Evolutionary conservation across 2,329 filamentous ascomycete genomes (phyloP).

Genomic region (Fusarium albidum): DNA sequence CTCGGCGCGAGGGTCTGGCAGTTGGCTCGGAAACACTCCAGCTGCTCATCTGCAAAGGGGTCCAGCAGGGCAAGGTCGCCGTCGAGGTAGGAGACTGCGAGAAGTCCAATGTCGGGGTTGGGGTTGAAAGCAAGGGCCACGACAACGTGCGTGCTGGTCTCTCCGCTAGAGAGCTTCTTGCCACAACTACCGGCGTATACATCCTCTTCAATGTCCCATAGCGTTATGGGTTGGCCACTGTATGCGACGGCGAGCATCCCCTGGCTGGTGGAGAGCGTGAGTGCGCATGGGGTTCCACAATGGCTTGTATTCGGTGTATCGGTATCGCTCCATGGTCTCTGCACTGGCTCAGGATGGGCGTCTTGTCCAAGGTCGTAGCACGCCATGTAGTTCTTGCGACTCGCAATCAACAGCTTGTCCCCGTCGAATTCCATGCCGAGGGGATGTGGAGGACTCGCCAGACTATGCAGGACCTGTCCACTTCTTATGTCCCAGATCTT

Average conservation of each 20-base stretch:
- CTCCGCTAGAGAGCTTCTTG: constrained; percentile 42
- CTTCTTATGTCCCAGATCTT: constrained; percentile 44
- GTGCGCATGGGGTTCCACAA: constrained; percentile 29
- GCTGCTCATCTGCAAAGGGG: constrained; percentile 35
- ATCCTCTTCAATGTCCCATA: constrained; percentile 47
- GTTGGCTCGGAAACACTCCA: constrained; percentile 39
- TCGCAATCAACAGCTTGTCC: constrained; percentile 40
- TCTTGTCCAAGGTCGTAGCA: constrained; percentile 40
- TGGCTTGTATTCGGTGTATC: constrained; percentile 16
- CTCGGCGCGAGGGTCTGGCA: constrained; percentile 44
- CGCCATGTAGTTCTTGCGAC: constrained; percentile 37
- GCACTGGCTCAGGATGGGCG: constrained; percentile 10
- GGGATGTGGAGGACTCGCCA: constrained; percentile 34
- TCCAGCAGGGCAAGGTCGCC: constrained; percentile 45
- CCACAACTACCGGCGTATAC: constrained; percentile 44
- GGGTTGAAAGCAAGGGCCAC: constrained; percentile 46
- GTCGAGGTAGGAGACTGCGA: constrained; percentile 44
- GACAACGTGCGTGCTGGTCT: constrained; percentile 42
- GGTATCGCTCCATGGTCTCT: constrained; percentile 36
- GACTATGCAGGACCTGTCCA: constrained; percentile 37
- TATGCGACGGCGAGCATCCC: constrained; percentile 46
- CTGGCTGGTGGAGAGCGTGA: constrained; percentile 41
- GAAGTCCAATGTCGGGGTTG: constrained; percentile 40
- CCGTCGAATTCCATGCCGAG: constrained; percentile 39
- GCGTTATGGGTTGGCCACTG: constrained; percentile 40